Evolutionary conservation across 2,329 filamentous ascomycete genomes (phyloP).

Genomic region (Neocatenulostroma microsporum): DNA sequence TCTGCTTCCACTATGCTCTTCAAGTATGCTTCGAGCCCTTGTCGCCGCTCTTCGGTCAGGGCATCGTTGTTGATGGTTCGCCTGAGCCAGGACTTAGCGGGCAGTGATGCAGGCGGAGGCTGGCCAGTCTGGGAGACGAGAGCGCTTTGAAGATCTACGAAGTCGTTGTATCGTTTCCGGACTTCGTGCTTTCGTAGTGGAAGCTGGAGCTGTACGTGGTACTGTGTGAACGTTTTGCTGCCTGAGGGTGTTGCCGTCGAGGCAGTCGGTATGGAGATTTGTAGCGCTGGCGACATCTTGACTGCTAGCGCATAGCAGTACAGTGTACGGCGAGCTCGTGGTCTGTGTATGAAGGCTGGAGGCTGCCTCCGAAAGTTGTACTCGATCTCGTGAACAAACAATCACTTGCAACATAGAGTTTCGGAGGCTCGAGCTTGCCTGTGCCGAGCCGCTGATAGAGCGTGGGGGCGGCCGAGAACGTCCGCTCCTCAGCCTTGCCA

Average conservation of each 20-base stretch:
- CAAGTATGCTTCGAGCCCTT: constrained; percentile 62
- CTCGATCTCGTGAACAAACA: no score
- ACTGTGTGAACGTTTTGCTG: constrained; percentile 64
- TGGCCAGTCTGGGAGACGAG: constrained; percentile 54
- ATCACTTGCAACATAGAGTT: no score
- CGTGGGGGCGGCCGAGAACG: no score
- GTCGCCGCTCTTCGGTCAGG: constrained; percentile 62
- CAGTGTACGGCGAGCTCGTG: not conserved
- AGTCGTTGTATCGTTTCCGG: constrained; percentile 78
- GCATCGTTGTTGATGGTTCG: constrained; percentile 62
- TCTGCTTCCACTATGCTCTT: constrained; percentile 62
- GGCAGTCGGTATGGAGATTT: constrained; percentile 42
- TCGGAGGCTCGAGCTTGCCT: no score
- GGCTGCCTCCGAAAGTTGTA: no score
- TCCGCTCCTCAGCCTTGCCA: no score
- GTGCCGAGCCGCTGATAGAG: no score
- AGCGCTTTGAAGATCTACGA: constrained; percentile 56
- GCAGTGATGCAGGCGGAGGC: constrained; percentile 60
- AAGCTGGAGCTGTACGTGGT: constrained; percentile 69
- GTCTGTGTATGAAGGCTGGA: not conserved
- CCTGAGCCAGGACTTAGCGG: constrained; percentile 69
- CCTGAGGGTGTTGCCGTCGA: constrained; percentile 42
- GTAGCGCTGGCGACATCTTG: constrained; percentile 38
- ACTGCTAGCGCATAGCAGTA: not conserved
- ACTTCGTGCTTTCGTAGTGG: constrained; percentile 68